Conservation (phyloP, 805 yeast species). For the Torulaspora franciscae region DNA sequence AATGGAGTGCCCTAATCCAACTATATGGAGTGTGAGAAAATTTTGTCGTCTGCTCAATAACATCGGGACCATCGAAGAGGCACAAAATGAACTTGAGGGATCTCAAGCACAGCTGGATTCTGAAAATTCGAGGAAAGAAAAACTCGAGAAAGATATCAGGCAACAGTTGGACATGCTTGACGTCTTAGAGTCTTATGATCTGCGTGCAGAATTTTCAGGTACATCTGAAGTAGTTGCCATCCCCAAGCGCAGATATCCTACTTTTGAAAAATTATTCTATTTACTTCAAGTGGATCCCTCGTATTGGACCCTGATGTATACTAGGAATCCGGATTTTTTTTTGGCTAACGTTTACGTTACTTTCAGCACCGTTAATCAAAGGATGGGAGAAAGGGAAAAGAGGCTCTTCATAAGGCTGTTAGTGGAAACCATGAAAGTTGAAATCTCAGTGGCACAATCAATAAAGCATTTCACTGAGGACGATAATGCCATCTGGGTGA, state of each 20-base stretch:
- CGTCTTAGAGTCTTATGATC: constrained; percentile 67
- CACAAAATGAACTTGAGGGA: constrained; percentile 64
- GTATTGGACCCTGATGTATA: constrained; percentile 58
- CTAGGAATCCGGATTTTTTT: constrained; percentile 32
- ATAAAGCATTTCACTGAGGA: constrained; percentile 27
- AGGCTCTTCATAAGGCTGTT: constrained; percentile 57
- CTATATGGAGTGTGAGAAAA: constrained; percentile 65
- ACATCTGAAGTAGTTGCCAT: constrained; percentile 12
- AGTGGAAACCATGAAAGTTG: constrained; percentile 42
- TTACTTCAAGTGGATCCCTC: constrained; percentile 77
- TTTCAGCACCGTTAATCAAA: constrained; percentile 30
- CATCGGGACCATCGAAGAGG: constrained; percentile 66
- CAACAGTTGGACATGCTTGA: constrained; percentile 75
- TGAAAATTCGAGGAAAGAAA: constrained; percentile 64
- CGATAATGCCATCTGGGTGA: constrained; percentile 40
- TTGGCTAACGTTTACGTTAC: constrained; percentile 28
- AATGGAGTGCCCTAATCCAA: constrained; percentile 67
- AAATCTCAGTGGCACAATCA: constrained; percentile 31
- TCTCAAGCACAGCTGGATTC: constrained; percentile 64
- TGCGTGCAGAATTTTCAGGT: constrained; percentile 45
- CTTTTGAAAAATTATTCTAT: constrained; percentile 72
- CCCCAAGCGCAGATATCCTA: constrained; percentile 20
- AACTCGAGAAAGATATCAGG: constrained; percentile 66
- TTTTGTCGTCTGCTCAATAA: constrained; percentile 74
- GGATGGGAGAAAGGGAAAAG: constrained; percentile 55